Percentiles rank a stretch among this genome's conserved stretches.
Evolutionary conservation across 2,329 filamentous ascomycete species (phyloP).

Genomic region (Byssothecium circinans): DNA sequence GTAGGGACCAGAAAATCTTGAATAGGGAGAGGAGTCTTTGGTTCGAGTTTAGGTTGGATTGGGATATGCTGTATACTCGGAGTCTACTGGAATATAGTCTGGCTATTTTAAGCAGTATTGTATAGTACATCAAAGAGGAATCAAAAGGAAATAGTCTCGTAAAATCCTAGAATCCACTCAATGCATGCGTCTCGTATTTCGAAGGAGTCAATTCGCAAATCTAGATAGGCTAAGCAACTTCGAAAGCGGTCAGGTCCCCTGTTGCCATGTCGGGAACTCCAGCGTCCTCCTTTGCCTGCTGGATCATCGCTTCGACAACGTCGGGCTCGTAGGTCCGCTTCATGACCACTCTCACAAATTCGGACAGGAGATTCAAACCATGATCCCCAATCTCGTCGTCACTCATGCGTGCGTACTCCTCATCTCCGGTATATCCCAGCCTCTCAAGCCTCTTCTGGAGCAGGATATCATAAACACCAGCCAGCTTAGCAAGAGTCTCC

Average conservation of each 20-base stretch:
- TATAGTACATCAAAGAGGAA: background rate
- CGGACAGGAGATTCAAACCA: slow-evolving; percentile 32
- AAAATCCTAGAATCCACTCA: background rate
- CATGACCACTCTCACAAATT: slow-evolving; percentile 35
- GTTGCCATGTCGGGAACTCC: slow-evolving; percentile 30
- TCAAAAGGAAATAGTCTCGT: background rate
- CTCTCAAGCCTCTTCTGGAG: slow-evolving; percentile 18
- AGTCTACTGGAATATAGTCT: background rate
- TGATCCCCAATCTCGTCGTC: slow-evolving; percentile 27
- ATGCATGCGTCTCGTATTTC: background rate
- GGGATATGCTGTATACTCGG: background rate
- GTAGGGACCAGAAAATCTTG: slow-evolving; percentile 10
- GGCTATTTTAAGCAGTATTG: background rate
- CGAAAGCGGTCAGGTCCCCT: slow-evolving; percentile 35
- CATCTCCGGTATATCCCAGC: slow-evolving; percentile 17
- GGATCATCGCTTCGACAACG: slow-evolving; percentile 34
- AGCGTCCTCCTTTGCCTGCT: slow-evolving; percentile 25
- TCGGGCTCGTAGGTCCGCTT: slow-evolving; percentile 24
- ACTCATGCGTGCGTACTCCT: slow-evolving; percentile 14
- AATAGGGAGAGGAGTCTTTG: background rate
- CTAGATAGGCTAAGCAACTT: slow-evolving; percentile 15
- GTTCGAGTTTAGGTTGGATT: background rate
- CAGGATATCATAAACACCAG: slow-evolving; percentile 23
- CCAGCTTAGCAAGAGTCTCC: slow-evolving; percentile 17
- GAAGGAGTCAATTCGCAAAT: background rate